Evolutionary conservation across 1,284 basidiomycete genomes (phyloP), one percentile per base, ranked within the genome.

Genomic region (Apiotrichum brassicae): DNA sequence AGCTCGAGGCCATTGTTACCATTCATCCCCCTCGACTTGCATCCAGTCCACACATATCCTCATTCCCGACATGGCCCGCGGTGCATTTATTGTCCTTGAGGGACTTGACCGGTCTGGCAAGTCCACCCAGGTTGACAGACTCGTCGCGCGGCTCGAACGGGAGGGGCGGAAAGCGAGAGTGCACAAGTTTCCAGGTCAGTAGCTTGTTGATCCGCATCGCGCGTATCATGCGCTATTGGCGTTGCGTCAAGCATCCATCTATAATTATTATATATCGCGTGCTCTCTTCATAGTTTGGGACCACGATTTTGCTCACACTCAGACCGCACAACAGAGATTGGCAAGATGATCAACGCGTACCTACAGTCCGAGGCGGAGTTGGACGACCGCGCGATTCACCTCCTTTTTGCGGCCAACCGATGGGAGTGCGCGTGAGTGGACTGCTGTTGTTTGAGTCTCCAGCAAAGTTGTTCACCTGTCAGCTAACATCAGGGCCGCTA

Each of bases 351-450:
- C 65, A 85, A 98, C 71, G 80, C 84, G 12, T 99, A 98, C 73
- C 78, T 99, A 50, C 83, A 82, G 47, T 87, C 85, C 18, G 74
- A 85, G 51, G 79, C 84, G 9, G 89, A 97, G 20, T 78, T 97
- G 46, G 89, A 95, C 70, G 91, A 97, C 74, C 85, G 80, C 58
- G 86, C 86, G 3, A 85, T 98, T 48, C 94, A 98, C 67, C 81
- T 97, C 1, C 81, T 99, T 48, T 98, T 98, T 77, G 86, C 89
- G 42, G 94, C 93, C 1, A 99, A 98, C 69, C 82, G 94, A 20
- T 98, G 95, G 94, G 94, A 98, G 70, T 79, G 86, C 58, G 84
- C 84, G 87, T 93, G 59, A 66, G 83, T 79, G n/a, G 19, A 22
- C 3, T 4, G n/a, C 7, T 34, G 33, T 8, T 14, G 13, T 34